phyloP scores from a whole-genome alignment of 2,329 filamentous ascomycete species.

The Bipolaris sorokiniana region DNA sequence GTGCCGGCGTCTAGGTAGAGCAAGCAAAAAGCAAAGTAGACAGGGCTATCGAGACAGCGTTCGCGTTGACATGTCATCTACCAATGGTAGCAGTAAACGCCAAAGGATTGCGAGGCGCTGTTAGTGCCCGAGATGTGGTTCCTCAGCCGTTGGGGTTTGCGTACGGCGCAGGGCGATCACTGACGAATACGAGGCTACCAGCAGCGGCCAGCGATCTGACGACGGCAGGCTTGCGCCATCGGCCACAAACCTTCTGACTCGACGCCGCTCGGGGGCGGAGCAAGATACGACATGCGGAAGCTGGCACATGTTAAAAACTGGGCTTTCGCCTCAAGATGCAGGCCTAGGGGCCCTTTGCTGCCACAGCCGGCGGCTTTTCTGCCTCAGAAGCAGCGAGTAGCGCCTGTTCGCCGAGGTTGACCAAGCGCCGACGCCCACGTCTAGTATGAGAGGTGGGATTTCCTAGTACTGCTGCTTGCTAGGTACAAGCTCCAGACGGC shows the following conservation, averaged over 20 bases:
- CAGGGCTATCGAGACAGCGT: slow-evolving; percentile 10
- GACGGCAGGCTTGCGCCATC: slow-evolving; percentile 27
- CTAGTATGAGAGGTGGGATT: slow-evolving; percentile 28
- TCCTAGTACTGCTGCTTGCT: background rate
- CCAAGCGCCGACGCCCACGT: slow-evolving; percentile 10
- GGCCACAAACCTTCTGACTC: slow-evolving; percentile 19
- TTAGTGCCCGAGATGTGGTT: slow-evolving; percentile 36
- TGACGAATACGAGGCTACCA: slow-evolving; percentile 20
- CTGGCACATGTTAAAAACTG: slow-evolving; percentile 13
- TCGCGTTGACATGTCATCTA: slow-evolving; percentile 30
- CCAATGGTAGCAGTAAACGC: slow-evolving; percentile 23
- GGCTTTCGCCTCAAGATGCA: slow-evolving; percentile 11
- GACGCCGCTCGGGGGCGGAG: slow-evolving; percentile 11
- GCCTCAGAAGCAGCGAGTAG: slow-evolving; percentile 1
- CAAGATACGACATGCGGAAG: slow-evolving; percentile 22
- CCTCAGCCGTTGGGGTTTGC: slow-evolving; percentile 21
- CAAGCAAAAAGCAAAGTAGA: background rate
- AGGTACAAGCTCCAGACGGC: slow-evolving; percentile 8
- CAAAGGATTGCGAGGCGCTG: slow-evolving; percentile 41
- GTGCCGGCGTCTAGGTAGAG: background rate
- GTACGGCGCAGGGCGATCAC: slow-evolving; percentile 16
- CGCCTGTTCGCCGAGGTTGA: slow-evolving; percentile 12
- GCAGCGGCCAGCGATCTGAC: slow-evolving; percentile 28
- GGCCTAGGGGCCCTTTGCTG: slow-evolving; percentile 3
- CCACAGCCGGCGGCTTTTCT: slow-evolving; percentile 11